phyloP scores from a whole-genome alignment of 495 filamentous ascomycete genomes.

The Achaetomiella virescens region DNA sequence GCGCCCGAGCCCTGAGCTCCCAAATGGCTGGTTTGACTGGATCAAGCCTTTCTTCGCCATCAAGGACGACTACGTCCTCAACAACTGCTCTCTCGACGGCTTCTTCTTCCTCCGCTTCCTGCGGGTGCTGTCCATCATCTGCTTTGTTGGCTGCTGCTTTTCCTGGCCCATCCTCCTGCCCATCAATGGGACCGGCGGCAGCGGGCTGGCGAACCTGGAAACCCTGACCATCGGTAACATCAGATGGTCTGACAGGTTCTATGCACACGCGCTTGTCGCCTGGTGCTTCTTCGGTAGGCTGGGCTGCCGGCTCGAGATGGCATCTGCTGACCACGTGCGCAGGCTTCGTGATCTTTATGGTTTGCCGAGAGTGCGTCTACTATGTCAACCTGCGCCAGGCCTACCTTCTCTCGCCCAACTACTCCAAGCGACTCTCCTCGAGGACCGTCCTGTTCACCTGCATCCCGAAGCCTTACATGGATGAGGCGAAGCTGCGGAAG shows the following conservation, averaged over 20 bases:
- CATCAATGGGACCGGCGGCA: conserved; percentile 66
- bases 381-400: conserved; percentile 65
- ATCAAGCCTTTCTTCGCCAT: conserved; percentile 55
- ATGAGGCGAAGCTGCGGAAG: conserved; percentile 49
- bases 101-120: conserved; percentile 81
- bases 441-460: conserved; percentile 65
- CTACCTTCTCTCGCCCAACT: conserved; percentile 63
- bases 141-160: conserved; percentile 63
- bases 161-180: conserved; percentile 76
- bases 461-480: conserved; percentile 54
- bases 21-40: conserved; percentile 64
- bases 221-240: conserved; percentile 64
- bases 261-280: conserved; percentile 55
- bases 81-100: conserved; percentile 64
- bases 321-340: neutral
- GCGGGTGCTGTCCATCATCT: conserved; percentile 60
- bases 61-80: conserved; percentile 55
- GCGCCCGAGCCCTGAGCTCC: conserved; percentile 57
- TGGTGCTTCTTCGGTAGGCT: conserved; percentile 62
- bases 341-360: conserved; percentile 61
- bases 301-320: neutral
- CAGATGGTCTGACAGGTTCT: conserved; percentile 44
- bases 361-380: conserved; percentile 62
- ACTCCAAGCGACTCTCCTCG: conserved; percentile 59
- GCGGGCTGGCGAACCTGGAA: conserved; percentile 54